Conservation (phyloP, 176 grass and related monocot species). For the Zoysia japonica region DNA sequence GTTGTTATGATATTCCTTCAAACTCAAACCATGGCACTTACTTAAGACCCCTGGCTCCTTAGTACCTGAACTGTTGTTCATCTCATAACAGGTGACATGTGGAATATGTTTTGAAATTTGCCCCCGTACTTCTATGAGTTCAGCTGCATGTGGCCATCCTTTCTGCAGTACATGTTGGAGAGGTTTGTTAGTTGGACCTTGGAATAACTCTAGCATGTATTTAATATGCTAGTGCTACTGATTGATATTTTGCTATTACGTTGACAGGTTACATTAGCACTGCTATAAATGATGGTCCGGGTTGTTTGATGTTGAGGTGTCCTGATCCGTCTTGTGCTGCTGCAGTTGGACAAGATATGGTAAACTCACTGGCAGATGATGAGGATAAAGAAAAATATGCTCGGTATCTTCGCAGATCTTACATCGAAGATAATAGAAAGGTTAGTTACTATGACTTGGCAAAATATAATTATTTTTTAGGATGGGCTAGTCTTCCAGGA, state of each 20-base stretch:
- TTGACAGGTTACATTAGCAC: constrained; percentile 92
- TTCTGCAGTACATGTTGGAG: constrained; percentile 90
- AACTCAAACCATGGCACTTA: not conserved
- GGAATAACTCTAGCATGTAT: constrained; percentile 9
- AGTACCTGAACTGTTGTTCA: constrained; percentile 20
- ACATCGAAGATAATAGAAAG: constrained; percentile 99
- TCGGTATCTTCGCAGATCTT: constrained; percentile 90
- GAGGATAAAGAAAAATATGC: constrained; percentile 87
- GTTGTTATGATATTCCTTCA: not conserved
- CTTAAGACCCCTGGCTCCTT: not conserved
- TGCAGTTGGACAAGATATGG: constrained; percentile 86
- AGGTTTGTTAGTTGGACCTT: constrained; percentile 58
- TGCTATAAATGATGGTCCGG: constrained; percentile 98
- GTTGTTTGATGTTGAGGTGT: constrained; percentile 95
- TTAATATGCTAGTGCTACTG: not conserved
- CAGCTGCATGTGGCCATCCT: constrained; percentile 90
- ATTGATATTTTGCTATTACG: constrained; percentile 31
- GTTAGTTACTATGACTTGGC: constrained; percentile 36
- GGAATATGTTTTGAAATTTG: constrained; percentile 97
- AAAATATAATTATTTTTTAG: not conserved
- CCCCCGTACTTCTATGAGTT: constrained; percentile 59
- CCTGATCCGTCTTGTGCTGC: constrained; percentile 92
- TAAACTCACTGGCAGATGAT: constrained; percentile 59
- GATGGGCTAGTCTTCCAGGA: not conserved
- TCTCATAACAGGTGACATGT: constrained; percentile 74